phyloP scores from a whole-genome alignment of 768 basidiomycete species.

The Jaapia argillacea region DNA sequence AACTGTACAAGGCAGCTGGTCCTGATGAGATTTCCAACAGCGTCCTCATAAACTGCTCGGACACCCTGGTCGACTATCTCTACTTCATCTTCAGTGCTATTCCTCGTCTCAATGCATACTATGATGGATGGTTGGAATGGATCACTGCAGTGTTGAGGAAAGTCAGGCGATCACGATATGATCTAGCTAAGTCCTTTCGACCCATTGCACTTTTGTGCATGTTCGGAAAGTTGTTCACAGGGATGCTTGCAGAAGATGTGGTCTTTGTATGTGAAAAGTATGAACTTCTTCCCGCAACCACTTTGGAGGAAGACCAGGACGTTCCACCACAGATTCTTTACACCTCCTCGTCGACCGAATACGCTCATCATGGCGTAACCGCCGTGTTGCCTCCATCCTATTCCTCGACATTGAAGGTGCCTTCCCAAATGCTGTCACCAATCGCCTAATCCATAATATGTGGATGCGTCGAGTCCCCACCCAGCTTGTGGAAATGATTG shows the following conservation, averaged over 20 bases:
- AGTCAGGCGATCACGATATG: slow-evolving; percentile 24
- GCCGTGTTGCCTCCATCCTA: slow-evolving; percentile 23
- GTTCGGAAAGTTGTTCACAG: slow-evolving; percentile 18
- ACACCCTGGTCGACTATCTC: slow-evolving; percentile 7
- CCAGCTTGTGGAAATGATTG: slow-evolving; percentile 11
- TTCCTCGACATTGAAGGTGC: slow-evolving; percentile 35
- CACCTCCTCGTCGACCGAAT: slow-evolving; percentile 5
- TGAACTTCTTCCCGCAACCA: slow-evolving; percentile 25
- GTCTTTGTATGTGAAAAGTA: slow-evolving; percentile 17
- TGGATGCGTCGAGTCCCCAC: slow-evolving; percentile 16
- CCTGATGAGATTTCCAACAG: slow-evolving; percentile 15
- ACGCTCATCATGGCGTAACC: slow-evolving; percentile 16
- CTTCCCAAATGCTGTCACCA: slow-evolving; percentile 27
- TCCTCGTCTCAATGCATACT: slow-evolving; percentile 5
- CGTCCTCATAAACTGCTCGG: slow-evolving; percentile 7
- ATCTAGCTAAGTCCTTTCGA: slow-evolving; percentile 20
- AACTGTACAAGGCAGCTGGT: slow-evolving; percentile 15
- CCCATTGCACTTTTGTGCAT: slow-evolving; percentile 28
- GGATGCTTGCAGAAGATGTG: slow-evolving; percentile 15
- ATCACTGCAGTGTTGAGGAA: slow-evolving; percentile 23
- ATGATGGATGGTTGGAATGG: slow-evolving; percentile 12
- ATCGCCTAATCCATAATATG: slow-evolving; percentile 23
- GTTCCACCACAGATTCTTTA: slow-evolving; percentile 24
- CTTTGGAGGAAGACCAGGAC: slow-evolving; percentile 28
- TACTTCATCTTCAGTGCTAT: slow-evolving; percentile 10